These are phyloP conservation scores for Sugiyamaella qingdaonensis DNA, from an alignment of 805 yeast species.

Conservation along the genomic window DNA sequence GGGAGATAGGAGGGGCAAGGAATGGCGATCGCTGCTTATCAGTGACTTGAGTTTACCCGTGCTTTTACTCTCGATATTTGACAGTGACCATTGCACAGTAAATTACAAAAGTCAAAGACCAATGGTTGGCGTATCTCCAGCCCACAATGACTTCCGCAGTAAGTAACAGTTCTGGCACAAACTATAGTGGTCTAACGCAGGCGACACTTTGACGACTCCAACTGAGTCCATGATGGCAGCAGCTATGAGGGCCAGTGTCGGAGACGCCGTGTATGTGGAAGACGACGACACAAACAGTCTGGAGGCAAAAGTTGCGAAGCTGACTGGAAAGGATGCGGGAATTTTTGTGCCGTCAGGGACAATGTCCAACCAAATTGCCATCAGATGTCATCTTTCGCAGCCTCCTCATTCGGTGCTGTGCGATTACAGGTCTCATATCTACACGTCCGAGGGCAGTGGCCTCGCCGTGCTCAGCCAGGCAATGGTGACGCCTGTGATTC, in stretches of 20 bases:
- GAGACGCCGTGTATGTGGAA: conserved; percentile 88
- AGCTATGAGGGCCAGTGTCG: conserved; percentile 53
- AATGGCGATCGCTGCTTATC: too few species aligned
- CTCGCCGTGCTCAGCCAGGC: conserved; percentile 85
- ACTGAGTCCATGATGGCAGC: conserved; percentile 67
- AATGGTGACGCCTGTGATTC: conserved; percentile 80
- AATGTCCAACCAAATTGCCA: conserved; percentile 79
- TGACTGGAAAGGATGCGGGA: conserved; percentile 79
- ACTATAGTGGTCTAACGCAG: conserved; percentile 8
- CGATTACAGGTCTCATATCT: conserved; percentile 83
- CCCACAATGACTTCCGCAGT: conserved; percentile 21
- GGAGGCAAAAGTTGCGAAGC: conserved; percentile 57
- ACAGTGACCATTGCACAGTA: too few species aligned
- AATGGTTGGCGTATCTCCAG: conserved; percentile 10
- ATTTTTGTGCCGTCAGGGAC: conserved; percentile 87
- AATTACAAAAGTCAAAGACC: neutral
- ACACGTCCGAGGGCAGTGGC: conserved; percentile 85
- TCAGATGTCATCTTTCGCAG: conserved; percentile 67
- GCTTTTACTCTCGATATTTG: too few species aligned
- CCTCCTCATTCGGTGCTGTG: conserved; percentile 86
- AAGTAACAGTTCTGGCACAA: neutral
- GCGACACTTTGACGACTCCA: conserved; percentile 92
- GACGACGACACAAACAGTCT: conserved; percentile 65
- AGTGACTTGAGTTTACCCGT: too few species aligned
- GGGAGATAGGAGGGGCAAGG: too few species aligned